These are phyloP conservation scores for Ganoderma lucidum DNA, from an alignment of 1,284 basidiomycete species.

Conservation along the genomic window DNA sequence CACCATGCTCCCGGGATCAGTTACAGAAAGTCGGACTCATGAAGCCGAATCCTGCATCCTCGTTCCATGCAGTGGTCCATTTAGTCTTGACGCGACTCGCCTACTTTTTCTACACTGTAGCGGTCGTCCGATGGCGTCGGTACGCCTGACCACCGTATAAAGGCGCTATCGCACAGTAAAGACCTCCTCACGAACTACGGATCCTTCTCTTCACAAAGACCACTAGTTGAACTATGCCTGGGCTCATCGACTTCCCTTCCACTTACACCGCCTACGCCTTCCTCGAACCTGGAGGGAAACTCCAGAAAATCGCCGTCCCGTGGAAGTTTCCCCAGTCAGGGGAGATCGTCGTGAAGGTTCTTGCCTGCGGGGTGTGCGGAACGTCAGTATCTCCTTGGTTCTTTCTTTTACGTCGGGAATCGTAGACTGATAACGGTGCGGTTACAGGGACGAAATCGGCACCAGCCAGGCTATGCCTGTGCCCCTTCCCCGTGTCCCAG, in stretches of 20 bases:
- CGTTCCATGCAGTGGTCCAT: neutral
- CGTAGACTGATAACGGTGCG: neutral
- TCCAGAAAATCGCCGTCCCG: slow-evolving; percentile 33
- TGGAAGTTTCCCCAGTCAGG: slow-evolving; percentile 37
- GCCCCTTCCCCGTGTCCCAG: slow-evolving; percentile 35
- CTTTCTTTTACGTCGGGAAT: neutral
- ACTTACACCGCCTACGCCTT: slow-evolving; percentile 40
- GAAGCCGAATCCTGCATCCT: neutral
- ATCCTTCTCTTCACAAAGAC: neutral
- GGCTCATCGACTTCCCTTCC: slow-evolving; percentile 16
- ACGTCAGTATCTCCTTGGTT: slow-evolving; percentile 28
- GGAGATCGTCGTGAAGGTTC: slow-evolving; percentile 39
- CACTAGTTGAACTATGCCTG: neutral
- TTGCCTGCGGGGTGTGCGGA: slow-evolving; percentile 40
- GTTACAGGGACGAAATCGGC: slow-evolving; percentile 35
- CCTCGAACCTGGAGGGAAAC: slow-evolving; percentile 33
- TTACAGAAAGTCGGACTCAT: neutral
- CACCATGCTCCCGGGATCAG: neutral
- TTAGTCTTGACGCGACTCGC: neutral
- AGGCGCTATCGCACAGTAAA: neutral
- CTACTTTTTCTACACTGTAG: neutral
- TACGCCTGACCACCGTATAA: slow-evolving; percentile 1
- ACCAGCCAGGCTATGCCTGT: slow-evolving; percentile 29
- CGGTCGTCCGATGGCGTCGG: neutral
- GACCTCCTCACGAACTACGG: neutral